Evolutionary conservation across 192 early-diverging fungal genomes (phyloP).

Genomic region (Backusella circina): DNA sequence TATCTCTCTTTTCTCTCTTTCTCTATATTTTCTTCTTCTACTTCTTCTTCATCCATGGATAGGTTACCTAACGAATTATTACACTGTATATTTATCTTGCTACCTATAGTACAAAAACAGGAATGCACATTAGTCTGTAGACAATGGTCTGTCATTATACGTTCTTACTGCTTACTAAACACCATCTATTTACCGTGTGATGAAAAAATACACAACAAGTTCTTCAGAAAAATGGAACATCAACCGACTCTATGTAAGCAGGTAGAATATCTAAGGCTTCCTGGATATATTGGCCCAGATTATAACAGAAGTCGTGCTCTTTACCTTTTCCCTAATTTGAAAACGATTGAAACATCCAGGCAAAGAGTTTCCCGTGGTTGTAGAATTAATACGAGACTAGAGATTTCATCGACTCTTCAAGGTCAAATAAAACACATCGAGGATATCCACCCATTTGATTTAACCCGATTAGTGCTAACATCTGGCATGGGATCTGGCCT

Average conservation of each 20-base stretch:
- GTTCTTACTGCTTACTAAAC: not conserved
- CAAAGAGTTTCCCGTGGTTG: not conserved
- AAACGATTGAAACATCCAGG: not conserved
- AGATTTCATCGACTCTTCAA: not conserved
- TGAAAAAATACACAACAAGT: not conserved
- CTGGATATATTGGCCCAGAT: not conserved
- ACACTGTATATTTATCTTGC: not conserved
- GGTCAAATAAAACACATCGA: not conserved
- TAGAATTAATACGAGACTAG: not conserved
- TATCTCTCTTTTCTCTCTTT: not conserved
- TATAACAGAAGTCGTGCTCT: not conserved
- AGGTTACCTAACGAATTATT: not conserved
- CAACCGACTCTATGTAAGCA: not conserved
- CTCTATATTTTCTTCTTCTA: not conserved
- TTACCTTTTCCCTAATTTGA: not conserved
- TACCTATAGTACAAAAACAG: not conserved
- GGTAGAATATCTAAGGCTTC: not conserved
- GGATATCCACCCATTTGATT: not conserved
- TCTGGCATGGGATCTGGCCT: not conserved
- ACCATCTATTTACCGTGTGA: not conserved
- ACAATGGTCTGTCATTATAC: not conserved
- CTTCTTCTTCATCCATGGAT: not conserved
- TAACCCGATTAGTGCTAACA: not conserved
- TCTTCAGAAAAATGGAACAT: not conserved
- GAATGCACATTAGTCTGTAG: not conserved